phyloP scores from a whole-genome alignment of 169 alveolate species.

The Cardiosporidium cionae region DNA sequence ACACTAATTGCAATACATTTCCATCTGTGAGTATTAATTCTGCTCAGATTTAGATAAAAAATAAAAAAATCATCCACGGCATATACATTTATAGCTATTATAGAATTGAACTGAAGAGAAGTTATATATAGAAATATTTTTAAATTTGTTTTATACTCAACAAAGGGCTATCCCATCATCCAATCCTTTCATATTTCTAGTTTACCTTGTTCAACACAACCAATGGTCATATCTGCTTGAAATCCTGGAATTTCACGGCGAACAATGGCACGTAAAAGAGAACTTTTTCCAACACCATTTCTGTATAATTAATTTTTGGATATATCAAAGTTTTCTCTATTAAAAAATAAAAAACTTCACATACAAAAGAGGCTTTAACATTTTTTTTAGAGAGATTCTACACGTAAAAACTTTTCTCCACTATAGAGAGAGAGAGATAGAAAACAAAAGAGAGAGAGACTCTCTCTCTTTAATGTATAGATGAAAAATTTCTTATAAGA shows the following conservation, averaged over 20 bases:
- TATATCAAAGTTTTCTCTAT: too few species aligned
- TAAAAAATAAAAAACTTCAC: too few species aligned
- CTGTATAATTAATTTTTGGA: constrained; percentile 33
- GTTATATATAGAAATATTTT: neutral
- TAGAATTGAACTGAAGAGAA: too few species aligned
- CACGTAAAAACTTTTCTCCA: neutral
- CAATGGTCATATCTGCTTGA: constrained; percentile 79
- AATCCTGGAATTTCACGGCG: constrained; percentile 87
- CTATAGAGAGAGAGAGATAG: constrained; percentile 3
- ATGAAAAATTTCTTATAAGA: neutral
- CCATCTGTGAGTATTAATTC: constrained; percentile 40
- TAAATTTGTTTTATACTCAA: neutral
- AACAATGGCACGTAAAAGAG: constrained; percentile 84
- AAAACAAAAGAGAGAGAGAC: neutral
- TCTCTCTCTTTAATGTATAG: neutral
- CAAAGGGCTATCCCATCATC: neutral
- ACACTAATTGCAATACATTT: constrained; percentile 80
- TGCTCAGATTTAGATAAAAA: too few species aligned
- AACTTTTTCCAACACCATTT: constrained; percentile 94
- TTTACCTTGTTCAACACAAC: constrained; percentile 90
- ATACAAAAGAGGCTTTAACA: too few species aligned
- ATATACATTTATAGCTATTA: too few species aligned
- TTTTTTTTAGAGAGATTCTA: too few species aligned
- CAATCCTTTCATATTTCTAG: constrained; percentile 24
- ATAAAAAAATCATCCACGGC: too few species aligned